These are phyloP conservation scores for Cupressus sempervirens DNA, from an alignment of 75 land plant genomes.

Conservation along the genomic window DNA sequence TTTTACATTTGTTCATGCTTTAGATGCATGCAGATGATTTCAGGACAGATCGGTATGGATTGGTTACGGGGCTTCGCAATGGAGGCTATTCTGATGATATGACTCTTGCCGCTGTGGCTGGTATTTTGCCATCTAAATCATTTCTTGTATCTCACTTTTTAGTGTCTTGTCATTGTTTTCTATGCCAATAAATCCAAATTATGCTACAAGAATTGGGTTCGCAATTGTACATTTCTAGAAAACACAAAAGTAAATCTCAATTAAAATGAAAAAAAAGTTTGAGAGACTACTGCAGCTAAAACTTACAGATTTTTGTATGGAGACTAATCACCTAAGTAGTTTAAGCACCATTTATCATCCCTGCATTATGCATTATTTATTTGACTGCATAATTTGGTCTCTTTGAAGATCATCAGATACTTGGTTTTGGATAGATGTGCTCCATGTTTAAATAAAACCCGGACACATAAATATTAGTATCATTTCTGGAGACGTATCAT, in stretches of 20 bases:
- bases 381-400: not conserved
- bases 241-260: not conserved
- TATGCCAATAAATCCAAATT: not conserved
- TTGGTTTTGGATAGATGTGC: not conserved
- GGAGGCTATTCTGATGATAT: conserved; percentile 99
- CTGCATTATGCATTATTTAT: not conserved
- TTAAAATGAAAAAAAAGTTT: not conserved
- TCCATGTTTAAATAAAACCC: not conserved
- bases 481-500: not conserved
- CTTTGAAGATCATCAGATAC: not conserved
- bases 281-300: not conserved
- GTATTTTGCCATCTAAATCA: conserved; percentile 27
- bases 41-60: conserved; percentile 72
- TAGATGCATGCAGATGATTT: conserved; percentile 99
- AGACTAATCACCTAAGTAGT: not conserved
- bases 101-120: conserved; percentile 99
- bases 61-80: conserved; percentile 78
- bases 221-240: not conserved
- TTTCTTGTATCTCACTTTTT: not conserved
- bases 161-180: not conserved
- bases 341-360: not conserved
- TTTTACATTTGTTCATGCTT: conserved; percentile 8
- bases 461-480: not conserved
- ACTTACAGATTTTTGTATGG: not conserved
- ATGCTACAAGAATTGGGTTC: not conserved